phyloP scores from a whole-genome alignment of 305 asterid genomes.

The Solanum hybrid region DNA sequence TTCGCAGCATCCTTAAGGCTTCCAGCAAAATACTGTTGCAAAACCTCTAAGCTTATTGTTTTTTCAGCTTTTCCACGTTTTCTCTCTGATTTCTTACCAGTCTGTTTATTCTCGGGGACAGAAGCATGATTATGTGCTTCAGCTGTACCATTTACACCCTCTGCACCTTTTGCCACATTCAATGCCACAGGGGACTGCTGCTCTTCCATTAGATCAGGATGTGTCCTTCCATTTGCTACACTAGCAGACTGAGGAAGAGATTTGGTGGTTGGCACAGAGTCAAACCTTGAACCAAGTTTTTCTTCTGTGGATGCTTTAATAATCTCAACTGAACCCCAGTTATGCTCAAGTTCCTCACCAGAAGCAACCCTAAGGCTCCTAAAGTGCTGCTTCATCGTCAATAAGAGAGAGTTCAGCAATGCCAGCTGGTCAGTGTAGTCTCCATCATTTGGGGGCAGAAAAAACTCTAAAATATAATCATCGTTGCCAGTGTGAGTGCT shows the following conservation, averaged over 20 bases:
- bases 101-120: slow-evolving; percentile 30
- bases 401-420: slow-evolving; percentile 54
- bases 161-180: slow-evolving; percentile 26
- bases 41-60: slow-evolving; percentile 74
- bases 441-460: slow-evolving; percentile 42
- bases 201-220: slow-evolving; percentile 28
- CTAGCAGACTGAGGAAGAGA: slow-evolving; percentile 32
- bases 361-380: slow-evolving; percentile 82
- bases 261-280: slow-evolving; percentile 15
- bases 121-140: slow-evolving; percentile 30
- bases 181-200: slow-evolving; percentile 20
- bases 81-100: slow-evolving; percentile 56
- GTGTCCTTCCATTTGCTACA: slow-evolving; percentile 29
- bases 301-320: slow-evolving; percentile 42
- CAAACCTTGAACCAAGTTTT: slow-evolving; percentile 28
- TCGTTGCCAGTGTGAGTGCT: slow-evolving; percentile 80
- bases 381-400: slow-evolving; percentile 63
- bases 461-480: slow-evolving; percentile 72
- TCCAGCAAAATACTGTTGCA: slow-evolving; percentile 84
- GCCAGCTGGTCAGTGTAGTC: slow-evolving; percentile 40
- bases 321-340: slow-evolving; percentile 62
- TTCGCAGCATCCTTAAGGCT: slow-evolving; percentile 93
- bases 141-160: slow-evolving; percentile 20
- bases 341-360: slow-evolving; percentile 61
- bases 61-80: slow-evolving; percentile 87